Evolutionary conservation across 805 yeast genomes (phyloP).

Genomic region (Saccharomycopsis fermentans): DNA sequence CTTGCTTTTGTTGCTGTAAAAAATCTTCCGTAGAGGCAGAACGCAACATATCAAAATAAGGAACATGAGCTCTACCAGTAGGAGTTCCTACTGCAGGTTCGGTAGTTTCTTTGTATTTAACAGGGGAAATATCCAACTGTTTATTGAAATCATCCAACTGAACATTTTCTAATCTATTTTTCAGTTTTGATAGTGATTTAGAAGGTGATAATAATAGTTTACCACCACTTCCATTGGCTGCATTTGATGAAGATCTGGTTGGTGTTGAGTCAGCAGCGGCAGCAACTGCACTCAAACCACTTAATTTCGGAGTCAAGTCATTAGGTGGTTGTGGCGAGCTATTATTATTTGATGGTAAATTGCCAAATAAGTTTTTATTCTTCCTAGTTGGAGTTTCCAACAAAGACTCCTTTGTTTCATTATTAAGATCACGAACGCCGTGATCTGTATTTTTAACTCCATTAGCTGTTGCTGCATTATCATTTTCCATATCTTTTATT

Average conservation of each 20-base stretch:
- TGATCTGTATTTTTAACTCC: neutral
- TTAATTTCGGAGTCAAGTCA: neutral
- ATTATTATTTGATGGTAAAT: neutral
- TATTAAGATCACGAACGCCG: neutral
- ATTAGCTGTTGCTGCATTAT: neutral
- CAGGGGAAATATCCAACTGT: neutral
- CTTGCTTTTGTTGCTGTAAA: neutral
- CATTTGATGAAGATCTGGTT: neutral
- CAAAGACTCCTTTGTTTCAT: neutral
- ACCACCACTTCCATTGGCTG: neutral
- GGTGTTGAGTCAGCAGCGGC: neutral
- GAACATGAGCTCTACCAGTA: neutral
- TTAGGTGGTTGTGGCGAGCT: neutral
- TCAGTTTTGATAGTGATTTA: constrained; percentile 8
- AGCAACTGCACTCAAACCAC: neutral
- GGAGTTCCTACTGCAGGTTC: neutral
- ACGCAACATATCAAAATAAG: neutral
- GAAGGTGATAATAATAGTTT: constrained; percentile 12
- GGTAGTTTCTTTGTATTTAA: neutral
- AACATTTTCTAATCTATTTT: constrained; percentile 3
- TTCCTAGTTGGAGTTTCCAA: neutral
- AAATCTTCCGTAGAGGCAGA: neutral
- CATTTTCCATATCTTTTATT: constrained; percentile 2
- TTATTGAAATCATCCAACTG: constrained; percentile 4
- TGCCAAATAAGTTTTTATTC: neutral